Conservation (phyloP, 75 land plant species). For the Sequoia sempervirens region DNA sequence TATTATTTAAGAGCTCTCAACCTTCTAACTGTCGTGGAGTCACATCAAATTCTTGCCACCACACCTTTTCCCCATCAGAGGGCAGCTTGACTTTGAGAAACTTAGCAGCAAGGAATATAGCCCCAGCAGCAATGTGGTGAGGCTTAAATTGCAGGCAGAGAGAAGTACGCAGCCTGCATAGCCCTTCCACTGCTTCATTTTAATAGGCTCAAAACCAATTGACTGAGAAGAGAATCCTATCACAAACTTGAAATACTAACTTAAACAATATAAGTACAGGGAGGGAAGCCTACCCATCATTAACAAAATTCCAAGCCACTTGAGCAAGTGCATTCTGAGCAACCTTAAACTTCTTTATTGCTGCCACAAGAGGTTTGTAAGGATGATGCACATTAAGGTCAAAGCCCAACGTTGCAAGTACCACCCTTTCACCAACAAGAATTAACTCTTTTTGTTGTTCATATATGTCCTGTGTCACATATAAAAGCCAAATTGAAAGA, state of each 20-base stretch:
- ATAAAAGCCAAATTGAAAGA: not conserved
- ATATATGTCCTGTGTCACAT: conserved; percentile 66
- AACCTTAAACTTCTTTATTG: conserved; percentile 89
- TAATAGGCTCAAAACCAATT: conserved; percentile 15
- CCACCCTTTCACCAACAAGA: conserved; percentile 73
- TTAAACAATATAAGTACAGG: not conserved
- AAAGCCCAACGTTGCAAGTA: conserved; percentile 89
- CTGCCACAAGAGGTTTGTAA: conserved; percentile 90
- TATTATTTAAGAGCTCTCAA: conserved; percentile 6
- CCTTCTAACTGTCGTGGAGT: conserved; percentile 89
- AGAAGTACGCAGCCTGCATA: conserved; percentile 88
- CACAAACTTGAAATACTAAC: conserved; percentile 1
- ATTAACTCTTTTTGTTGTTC: conserved; percentile 83
- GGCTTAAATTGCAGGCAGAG: conserved; percentile 98
- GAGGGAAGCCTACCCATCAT: conserved; percentile 77
- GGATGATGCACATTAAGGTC: conserved; percentile 93
- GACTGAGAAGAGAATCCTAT: conserved; percentile 4
- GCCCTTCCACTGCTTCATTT: conserved; percentile 22
- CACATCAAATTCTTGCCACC: conserved; percentile 95
- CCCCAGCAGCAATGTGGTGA: conserved; percentile 97
- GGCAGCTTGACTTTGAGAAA: conserved; percentile 90
- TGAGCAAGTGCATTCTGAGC: conserved; percentile 86
- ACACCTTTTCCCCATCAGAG: conserved; percentile 72
- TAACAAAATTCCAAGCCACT: conserved; percentile 97
- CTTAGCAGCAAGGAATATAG: conserved; percentile 96